Base-by-base conservation (phyloP, 2,329 filamentous ascomycete genomes). In the Colletotrichum abscissum region DNA sequence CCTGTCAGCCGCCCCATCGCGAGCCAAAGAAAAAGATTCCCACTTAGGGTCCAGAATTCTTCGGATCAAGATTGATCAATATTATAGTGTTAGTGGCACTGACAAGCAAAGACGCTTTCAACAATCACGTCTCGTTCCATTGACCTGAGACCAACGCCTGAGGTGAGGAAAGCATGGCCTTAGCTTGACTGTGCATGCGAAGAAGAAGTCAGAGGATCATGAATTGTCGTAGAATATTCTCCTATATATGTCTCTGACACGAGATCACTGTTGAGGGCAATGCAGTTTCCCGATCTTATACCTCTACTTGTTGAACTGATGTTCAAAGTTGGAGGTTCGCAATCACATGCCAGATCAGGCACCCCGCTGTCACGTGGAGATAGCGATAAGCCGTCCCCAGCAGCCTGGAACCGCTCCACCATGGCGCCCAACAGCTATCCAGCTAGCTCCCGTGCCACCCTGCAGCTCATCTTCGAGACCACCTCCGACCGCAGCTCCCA, bases 381-480 rank as follows among this genome's bases (percentile, higher is more conserved):
- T 75, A 73, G 26, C 64, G 74, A 75, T 75, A 72, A 74, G 74
- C 4, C 1, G 22, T 60, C 72, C 42, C 56, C 68, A 30, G 67
- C 56, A 46, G 28, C 24, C 16, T 57, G 66, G 57, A 63, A 56
- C 66, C 58, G 26, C 63, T 64, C 72, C 67, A 74, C 72, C 57
- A 72, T 72, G 74, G 59, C 74, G 52, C 57, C 64, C 64, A 46
- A 56, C 59, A 30, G 66, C 67, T 70, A 16, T 42, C 49, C 26
- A 55, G 52, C 62, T 69, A 65, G 63, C 66, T 74, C 65, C 67
- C 30, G 63, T 49, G 56, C 64, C 33, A 66, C 64, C 55, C 64
- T 74, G 28, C 67, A 65, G 22, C 62, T 49, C 52, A 72, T 74
- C 62, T 26, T 49, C 72, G 67, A 74, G 49, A 28, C 60, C 24